phyloP scores from a whole-genome alignment of 78 protist genomes.

The Chrysochromulina parva region DNA sequence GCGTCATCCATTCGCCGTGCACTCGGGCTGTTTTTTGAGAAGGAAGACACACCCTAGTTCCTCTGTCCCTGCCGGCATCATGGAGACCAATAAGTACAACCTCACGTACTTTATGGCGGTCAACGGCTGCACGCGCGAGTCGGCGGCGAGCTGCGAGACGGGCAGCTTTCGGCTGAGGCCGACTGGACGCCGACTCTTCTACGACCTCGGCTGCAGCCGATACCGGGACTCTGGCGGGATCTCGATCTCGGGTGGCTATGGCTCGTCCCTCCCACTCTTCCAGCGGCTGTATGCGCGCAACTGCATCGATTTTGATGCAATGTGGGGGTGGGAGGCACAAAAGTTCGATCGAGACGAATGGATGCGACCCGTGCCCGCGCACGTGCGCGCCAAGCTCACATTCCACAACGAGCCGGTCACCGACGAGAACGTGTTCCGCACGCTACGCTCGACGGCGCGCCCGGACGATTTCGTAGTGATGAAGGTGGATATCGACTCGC shows the following conservation, averaged over 20 bases:
- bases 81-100: no score
- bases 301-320: neutral
- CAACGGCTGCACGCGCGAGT: no score
- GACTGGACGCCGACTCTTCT: no score
- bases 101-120: no score
- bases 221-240: no score
- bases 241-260: neutral
- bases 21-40: no score
- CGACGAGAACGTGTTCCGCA: neutral
- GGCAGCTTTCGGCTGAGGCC: no score
- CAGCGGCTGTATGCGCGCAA: neutral
- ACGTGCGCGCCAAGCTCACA: neutral
- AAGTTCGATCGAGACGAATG: neutral
- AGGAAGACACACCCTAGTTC: no score
- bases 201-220: no score
- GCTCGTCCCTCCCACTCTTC: neutral
- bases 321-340: neutral
- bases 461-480: neutral
- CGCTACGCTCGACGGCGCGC: neutral
- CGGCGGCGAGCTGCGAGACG: no score
- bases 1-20: no score
- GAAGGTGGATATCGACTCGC: neutral
- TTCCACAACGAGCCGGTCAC: neutral
- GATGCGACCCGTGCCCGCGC: neutral
- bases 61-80: no score